Base-by-base conservation (phyloP, 2,329 filamentous ascomycete species). In the Paraphoma sp. region DNA sequence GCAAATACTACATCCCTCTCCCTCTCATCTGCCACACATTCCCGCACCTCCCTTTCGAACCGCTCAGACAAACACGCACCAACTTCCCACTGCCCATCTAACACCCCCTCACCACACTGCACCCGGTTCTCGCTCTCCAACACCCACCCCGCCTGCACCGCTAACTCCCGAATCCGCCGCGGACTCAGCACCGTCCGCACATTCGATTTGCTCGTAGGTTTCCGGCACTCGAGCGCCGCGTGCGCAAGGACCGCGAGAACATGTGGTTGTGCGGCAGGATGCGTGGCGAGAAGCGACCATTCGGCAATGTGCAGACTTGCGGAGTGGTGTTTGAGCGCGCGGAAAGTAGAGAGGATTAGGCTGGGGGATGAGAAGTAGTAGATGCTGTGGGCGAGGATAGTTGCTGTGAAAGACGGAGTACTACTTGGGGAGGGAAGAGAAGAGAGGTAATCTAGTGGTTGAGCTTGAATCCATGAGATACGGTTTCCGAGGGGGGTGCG, bases 281-380 rank as follows among this genome's bases (percentile, higher is more conserved):
- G 58, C 0, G 76, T 77, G 0, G 81, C 78, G 7, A 68, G 63
- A 28, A 84, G 65, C 1, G 77, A 76, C 73, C 80, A 84, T 66
- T 84, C 82, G 11, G 81, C 81, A 6, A 84, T 59, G 33, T 76
- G 76, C 3, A 84, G 67, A 12, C 65, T 68, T 18, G 65, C 70
- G 16, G 68, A 75, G 41, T 76, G 70, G 9, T 71, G 63, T 29
- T 63, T 70, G 29, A 80, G 63, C n/a, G 73, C 70, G 0, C 56
- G 5, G 6, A 84, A 71, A n/a, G 80, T 77, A 1, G 60, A 56
- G 0, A 68, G 56, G 3, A 84, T 70, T 10, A 73, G 60, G 0
- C 63, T 59, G 0, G 76, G 76, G 1, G 76, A 76, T 14, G 73
- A 61, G 62, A 87, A 86, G 65, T 86, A 87, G 80, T 81, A 87